Conservation (phyloP, 352 stramenopile species). For the Bremia lactucae region DNA sequence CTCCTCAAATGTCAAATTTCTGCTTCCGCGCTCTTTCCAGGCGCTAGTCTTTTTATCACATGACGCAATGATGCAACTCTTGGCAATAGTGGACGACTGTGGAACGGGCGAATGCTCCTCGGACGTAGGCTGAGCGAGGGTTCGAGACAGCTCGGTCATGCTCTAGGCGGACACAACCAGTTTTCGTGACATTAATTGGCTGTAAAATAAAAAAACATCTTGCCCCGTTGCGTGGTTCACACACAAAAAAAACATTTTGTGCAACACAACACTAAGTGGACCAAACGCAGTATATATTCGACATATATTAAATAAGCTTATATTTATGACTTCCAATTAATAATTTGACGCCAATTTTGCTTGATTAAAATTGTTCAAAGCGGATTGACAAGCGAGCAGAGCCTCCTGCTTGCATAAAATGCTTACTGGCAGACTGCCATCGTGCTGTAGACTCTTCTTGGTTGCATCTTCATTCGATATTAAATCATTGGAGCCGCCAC, state of each 20-base stretch:
- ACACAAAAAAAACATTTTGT: too few species aligned
- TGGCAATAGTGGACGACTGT: neutral
- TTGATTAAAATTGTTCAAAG: slow-evolving; percentile 6
- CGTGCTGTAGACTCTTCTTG: slow-evolving; percentile 24
- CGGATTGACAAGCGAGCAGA: slow-evolving; percentile 13
- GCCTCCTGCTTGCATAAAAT: slow-evolving; percentile 24
- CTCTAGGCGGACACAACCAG: slow-evolving; percentile 9
- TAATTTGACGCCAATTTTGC: slow-evolving; percentile 1
- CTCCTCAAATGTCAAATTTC: slow-evolving; percentile 35
- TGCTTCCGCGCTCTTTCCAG: slow-evolving; percentile 26
- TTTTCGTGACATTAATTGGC: slow-evolving; percentile 5
- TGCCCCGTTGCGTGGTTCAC: slow-evolving; percentile 14
- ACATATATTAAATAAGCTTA: too few species aligned
- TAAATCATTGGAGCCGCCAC: slow-evolving; percentile 25
- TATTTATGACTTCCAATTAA: too few species aligned
- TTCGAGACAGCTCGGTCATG: slow-evolving; percentile 7
- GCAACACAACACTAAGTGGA: neutral
- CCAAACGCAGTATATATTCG: neutral
- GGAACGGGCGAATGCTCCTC: slow-evolving; percentile 2
- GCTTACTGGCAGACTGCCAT: slow-evolving; percentile 29
- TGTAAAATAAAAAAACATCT: slow-evolving; percentile 5
- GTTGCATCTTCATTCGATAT: slow-evolving; percentile 15
- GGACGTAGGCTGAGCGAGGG: neutral
- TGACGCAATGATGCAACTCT: neutral
- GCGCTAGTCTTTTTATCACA: slow-evolving; percentile 17